Evolutionary conservation across 352 stramenopile species (phyloP).

Genomic region (Plasmopara halstedii): DNA sequence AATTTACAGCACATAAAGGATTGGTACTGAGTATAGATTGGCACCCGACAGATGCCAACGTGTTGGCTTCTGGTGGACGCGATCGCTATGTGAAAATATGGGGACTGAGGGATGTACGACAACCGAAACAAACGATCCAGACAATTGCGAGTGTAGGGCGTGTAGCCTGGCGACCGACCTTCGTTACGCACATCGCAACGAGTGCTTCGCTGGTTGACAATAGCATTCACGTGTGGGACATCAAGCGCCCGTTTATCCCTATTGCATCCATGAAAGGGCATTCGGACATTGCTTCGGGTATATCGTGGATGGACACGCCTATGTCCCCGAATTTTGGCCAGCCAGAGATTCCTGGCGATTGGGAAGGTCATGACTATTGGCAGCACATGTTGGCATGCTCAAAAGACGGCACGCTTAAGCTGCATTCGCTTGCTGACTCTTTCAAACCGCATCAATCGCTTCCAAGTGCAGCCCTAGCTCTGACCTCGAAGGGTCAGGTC

Average conservation of each 20-base stretch:
- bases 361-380: conserved; percentile 74
- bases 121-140: conserved; percentile 80
- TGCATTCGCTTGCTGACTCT: conserved; percentile 76
- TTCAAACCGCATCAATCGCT: conserved; percentile 80
- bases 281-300: conserved; percentile 71
- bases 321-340: conserved; percentile 30
- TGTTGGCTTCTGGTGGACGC: conserved; percentile 71
- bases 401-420: conserved; percentile 81
- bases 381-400: conserved; percentile 85
- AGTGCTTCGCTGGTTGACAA: conserved; percentile 82
- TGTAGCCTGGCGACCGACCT: conserved; percentile 72
- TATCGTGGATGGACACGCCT: conserved; percentile 81
- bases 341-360: conserved; percentile 35
- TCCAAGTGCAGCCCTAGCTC: conserved; percentile 55
- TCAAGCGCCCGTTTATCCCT: conserved; percentile 76
- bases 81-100: conserved; percentile 87
- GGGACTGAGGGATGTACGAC: conserved; percentile 58
- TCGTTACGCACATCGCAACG: conserved; percentile 73
- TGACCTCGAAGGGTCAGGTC: conserved; percentile 76
- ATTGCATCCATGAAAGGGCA: conserved; percentile 83
- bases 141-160: conserved; percentile 80
- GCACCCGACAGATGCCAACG: conserved; percentile 56
- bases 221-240: conserved; percentile 84
- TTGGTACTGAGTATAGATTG: conserved; percentile 80
- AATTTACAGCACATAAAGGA: conserved; percentile 83